phyloP scores from a whole-genome alignment of 1,139 yeast genomes.

The Zygoascus hellenicus region DNA sequence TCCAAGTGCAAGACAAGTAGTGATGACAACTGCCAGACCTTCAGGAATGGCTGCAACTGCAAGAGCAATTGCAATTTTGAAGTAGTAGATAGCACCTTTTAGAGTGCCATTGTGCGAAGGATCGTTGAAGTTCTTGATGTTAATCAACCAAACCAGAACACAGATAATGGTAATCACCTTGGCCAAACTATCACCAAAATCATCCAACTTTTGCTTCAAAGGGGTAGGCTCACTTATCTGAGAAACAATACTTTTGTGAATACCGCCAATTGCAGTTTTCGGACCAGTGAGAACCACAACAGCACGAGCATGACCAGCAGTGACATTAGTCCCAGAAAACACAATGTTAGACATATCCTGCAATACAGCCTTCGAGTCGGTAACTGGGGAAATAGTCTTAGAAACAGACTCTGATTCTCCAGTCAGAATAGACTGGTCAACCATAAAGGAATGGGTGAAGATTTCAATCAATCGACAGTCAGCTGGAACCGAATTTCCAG shows the following conservation, averaged over 20 bases:
- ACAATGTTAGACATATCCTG: conserved; percentile 46
- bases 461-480: conserved; percentile 38
- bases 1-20: conserved; percentile 48
- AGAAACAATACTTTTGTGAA: conserved; percentile 37
- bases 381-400: conserved; percentile 31
- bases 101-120: conserved; percentile 39
- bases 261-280: conserved; percentile 43
- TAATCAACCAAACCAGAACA: conserved; percentile 41
- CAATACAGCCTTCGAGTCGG: conserved; percentile 36
- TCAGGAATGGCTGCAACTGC: conserved; percentile 50
- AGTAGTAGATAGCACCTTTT: conserved; percentile 44
- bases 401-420: conserved; percentile 45
- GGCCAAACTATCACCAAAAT: conserved; percentile 39
- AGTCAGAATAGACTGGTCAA: conserved; percentile 47
- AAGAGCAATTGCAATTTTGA: conserved; percentile 47
- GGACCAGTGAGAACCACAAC: conserved; percentile 41
- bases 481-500: conserved; percentile 47
- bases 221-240: conserved; percentile 32
- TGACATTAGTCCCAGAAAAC: conserved; percentile 42
- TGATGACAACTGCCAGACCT: conserved; percentile 46
- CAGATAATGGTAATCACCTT: conserved; percentile 40
- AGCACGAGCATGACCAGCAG: conserved; percentile 44
- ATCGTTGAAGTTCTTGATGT: conserved; percentile 39
- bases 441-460: conserved; percentile 38
- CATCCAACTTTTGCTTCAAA: conserved; percentile 35